These are phyloP conservation scores for Rhizopogon roseolus DNA, from an alignment of 768 basidiomycete species.

Conservation along the genomic window DNA sequence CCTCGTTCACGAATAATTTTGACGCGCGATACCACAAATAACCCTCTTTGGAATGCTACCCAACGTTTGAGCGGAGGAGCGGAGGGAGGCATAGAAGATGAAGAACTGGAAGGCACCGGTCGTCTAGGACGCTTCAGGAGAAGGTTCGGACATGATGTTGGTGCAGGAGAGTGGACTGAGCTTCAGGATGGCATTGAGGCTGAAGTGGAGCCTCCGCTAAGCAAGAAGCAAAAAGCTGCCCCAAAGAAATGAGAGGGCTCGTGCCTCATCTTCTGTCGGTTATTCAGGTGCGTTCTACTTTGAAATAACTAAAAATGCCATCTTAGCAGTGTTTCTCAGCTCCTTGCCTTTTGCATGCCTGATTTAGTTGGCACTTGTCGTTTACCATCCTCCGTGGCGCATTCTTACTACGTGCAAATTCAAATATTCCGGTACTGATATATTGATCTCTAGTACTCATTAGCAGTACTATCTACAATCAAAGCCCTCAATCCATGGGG, in stretches of 20 bases:
- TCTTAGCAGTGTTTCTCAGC: neutral
- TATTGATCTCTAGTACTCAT: too few species aligned
- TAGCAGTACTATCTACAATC: too few species aligned
- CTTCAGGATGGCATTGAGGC: conserved; percentile 21
- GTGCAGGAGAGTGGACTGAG: conserved; percentile 24
- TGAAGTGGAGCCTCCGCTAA: conserved; percentile 21
- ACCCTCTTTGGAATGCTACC: conserved; percentile 80
- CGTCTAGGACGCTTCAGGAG: conserved; percentile 77
- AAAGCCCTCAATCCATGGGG: too few species aligned
- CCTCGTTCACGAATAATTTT: conserved; percentile 73
- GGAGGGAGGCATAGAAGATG: conserved; percentile 47
- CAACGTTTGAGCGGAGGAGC: conserved; percentile 43
- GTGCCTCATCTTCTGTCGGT: neutral
- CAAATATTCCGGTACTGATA: too few species aligned
- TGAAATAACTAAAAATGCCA: neutral
- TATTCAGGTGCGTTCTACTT: neutral
- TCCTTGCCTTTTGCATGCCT: neutral
- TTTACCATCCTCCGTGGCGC: too few species aligned
- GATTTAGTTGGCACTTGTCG: neutral
- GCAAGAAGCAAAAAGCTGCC: neutral
- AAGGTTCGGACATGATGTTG: conserved; percentile 56
- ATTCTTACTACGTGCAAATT: too few species aligned
- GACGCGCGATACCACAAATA: conserved; percentile 85
- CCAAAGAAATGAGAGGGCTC: conserved; percentile 1
- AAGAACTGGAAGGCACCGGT: conserved; percentile 70